phyloP scores from a whole-genome alignment of 1,284 basidiomycete species.

The Trametes hirsuta region DNA sequence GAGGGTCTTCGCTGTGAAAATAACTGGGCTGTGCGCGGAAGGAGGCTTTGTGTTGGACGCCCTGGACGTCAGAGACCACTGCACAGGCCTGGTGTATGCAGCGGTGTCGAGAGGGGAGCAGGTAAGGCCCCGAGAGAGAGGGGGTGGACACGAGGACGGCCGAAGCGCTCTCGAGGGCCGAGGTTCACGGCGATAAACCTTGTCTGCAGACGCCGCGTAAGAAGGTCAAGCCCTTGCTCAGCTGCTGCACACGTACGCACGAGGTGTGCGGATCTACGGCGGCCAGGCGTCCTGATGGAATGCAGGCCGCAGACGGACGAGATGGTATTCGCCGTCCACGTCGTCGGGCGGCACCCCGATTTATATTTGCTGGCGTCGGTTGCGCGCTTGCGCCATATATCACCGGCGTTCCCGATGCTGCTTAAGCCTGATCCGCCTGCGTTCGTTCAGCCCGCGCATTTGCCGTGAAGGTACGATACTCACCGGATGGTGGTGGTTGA shows the following conservation, averaged over 20 bases:
- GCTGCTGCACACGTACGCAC: neutral
- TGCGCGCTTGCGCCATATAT: conserved; percentile 12
- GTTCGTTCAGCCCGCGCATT: neutral
- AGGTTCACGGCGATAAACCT: conserved; percentile 7
- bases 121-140: neutral
- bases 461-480: neutral
- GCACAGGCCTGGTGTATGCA: neutral
- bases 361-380: conserved; percentile 12
- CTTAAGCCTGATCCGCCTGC: conserved; percentile 10
- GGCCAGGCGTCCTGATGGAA: neutral
- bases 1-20: conserved; percentile 11
- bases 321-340: conserved; percentile 3
- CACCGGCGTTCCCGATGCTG: conserved; percentile 2
- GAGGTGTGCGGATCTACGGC: neutral
- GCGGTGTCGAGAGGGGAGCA: neutral
- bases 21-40: neutral
- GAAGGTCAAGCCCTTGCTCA: neutral
- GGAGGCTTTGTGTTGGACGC: neutral
- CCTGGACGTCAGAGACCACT: neutral
- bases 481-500: conserved; percentile 11
- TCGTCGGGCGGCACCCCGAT: conserved; percentile 10
- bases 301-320: neutral
- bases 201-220: conserved; percentile 7
- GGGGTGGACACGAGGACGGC: neutral
- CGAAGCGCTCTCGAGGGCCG: conserved; percentile 7